Percentiles rank a stretch among this genome's conserved stretches.
Conservation (phyloP, 1,139 yeast species). For the Citeromyces hawaiiensis region DNA sequence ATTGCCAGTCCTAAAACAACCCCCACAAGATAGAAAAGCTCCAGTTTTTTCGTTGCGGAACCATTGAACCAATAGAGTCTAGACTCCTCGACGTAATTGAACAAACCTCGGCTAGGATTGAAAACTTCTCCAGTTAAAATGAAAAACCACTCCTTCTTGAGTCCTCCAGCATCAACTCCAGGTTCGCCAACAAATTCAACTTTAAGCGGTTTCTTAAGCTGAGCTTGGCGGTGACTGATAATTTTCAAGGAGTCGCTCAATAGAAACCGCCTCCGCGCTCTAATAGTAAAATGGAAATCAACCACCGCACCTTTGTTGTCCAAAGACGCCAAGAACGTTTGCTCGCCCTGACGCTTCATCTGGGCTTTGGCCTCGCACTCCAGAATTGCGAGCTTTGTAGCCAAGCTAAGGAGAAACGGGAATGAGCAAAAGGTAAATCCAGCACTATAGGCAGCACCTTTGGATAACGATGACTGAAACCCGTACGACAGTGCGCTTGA, state of each 20-base stretch:
- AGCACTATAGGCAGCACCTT: conserved; percentile 10
- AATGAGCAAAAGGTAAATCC: conserved; percentile 60
- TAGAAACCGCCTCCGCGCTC: conserved; percentile 53
- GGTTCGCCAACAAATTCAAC: conserved; percentile 80
- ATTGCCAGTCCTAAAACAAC: conserved; percentile 82
- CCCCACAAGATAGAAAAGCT: conserved; percentile 65
- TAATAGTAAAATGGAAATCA: conserved; percentile 56
- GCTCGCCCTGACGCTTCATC: conserved; percentile 84
- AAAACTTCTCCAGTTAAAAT: conserved; percentile 59
- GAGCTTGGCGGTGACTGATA: conserved; percentile 42
- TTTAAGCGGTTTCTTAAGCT: conserved; percentile 60
- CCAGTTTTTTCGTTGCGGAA: conserved; percentile 27
- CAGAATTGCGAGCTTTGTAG: conserved; percentile 66
- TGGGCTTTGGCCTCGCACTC: conserved; percentile 74
- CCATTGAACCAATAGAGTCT: conserved; percentile 64
- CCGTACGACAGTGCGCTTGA: conserved; percentile 18
- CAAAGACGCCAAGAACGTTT: conserved; percentile 69
- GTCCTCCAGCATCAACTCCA: conserved; percentile 92
- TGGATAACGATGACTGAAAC: conserved; percentile 10
- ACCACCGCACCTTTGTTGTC: conserved; percentile 40
- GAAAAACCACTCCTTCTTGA: conserved; percentile 86
- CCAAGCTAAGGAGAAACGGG: conserved; percentile 73
- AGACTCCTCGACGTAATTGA: conserved; percentile 54
- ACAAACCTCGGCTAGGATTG: conserved; percentile 50
- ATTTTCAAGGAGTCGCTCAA: conserved; percentile 66